Base-by-base conservation (phyloP, 371 early-diverging fungal species). In the Conidiobolus incongruus region DNA sequence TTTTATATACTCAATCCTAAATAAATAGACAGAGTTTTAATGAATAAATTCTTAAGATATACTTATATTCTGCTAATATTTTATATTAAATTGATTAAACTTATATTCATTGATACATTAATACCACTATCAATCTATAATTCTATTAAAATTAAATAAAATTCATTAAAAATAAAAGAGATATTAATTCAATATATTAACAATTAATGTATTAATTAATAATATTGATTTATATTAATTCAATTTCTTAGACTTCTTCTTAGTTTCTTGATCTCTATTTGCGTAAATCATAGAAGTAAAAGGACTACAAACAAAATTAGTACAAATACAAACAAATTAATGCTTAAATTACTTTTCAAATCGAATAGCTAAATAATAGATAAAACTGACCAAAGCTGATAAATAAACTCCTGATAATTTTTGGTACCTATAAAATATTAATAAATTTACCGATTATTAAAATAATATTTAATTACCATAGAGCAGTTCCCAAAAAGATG, bases 231-330 rank as follows among this genome's bases (percentile, higher is more conserved):
- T 30, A 30, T 5, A 30, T 12, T 30, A 30, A 30, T 7, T 30
- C 5, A 7, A 5, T 12, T 30, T 5, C 12, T 7, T 30, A 30
- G 12, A 5, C 12, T 36, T 38, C 12, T 35, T 37, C 19, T 49
- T 38, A 23, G 51, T 55, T 22, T 61, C 60, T 41, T 61, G 48
- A 12, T 62, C 65, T 44, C 70, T 68, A 49, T 78, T 70, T 37
- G 62, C 58, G 51, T 86, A 85, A 51, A 86, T 86, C 73, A 69
- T 66, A 15, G 65, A 55, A 5, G 84, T 83, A 54, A 83, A 83
- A 3, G 76, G 75, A 6, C 71, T 71, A 53, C 5, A 38, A 16
- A 43, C 30, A 24, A 38, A 37, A 1, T 28, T 11, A 46, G 30
- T 17, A 13, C 21, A 29, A 10, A 20, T 22, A 29, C 23, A 15